Evolutionary conservation across 306 rosid species (phyloP).

Genomic region (Pyrus bretschneideri): DNA sequence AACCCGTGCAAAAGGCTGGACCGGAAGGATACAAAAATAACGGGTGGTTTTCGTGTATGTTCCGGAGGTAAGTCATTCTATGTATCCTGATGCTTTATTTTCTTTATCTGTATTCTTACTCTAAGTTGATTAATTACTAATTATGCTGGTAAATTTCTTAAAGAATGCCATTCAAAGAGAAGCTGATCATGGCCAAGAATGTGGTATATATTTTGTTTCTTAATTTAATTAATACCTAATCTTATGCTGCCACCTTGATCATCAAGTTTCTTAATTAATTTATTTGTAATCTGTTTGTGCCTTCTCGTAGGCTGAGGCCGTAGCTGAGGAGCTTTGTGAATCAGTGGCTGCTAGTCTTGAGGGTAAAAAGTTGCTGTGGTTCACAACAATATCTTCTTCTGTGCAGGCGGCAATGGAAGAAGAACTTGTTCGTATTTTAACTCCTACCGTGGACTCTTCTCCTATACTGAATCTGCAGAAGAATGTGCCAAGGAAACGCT

Average conservation of each 20-base stretch:
- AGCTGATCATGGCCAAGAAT: constrained; percentile 89
- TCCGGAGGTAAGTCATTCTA: constrained; percentile 55
- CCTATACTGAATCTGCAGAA: constrained; percentile 50
- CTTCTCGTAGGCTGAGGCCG: constrained; percentile 73
- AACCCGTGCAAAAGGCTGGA: constrained; percentile 40
- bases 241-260: too few relatives aligned
- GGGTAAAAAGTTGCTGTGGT: constrained; percentile 87
- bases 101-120: too few relatives aligned
- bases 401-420: constrained; percentile 99
- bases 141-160: too few relatives aligned
- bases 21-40: constrained; percentile 43
- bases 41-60: constrained; percentile 94
- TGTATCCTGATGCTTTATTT: too few relatives aligned
- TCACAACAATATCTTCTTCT: constrained; percentile 91
- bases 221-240: too few relatives aligned
- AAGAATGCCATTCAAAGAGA: constrained; percentile 46
- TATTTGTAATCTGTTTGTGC: background rate
- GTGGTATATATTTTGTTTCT: constrained; percentile 49
- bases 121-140: too few relatives aligned
- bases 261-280: background rate
- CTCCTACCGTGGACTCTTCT: constrained; percentile 74
- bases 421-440: constrained; percentile 84
- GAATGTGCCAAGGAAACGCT: constrained; percentile 85
- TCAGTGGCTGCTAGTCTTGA: constrained; percentile 96
- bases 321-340: constrained; percentile 96